Evolutionary conservation across 306 rosid genomes (phyloP), one percentile per base, ranked within the genome.

Genomic region (Sesbania bispinosa): DNA sequence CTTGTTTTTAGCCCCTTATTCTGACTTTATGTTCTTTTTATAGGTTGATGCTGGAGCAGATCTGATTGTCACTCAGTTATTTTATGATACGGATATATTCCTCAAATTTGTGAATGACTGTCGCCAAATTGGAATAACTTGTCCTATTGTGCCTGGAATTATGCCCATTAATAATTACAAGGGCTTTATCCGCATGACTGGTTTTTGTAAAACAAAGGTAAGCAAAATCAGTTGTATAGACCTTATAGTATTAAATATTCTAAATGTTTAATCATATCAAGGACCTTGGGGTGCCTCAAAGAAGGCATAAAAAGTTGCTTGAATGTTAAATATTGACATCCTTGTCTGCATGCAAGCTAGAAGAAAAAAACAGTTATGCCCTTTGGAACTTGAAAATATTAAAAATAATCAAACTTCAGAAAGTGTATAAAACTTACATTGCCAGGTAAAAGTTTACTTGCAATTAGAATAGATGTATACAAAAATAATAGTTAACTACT

Each of bases 151-250:
- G 64, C 99, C 99, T 27, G 99, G 99, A 72, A 89, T 94, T 66
- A 94, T 94, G 99, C 97, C 97, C 65, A 91, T 95, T 39, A 91
- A 95, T 79, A 95, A 95, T 81, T 95, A 95, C 85, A 95, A 86
- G 69, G 99, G 99, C 6, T 95, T 95, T 77, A 1, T 89, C 32
- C 96, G 99, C 69, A 95, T 95, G 99, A 91, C 96, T 69, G 96
- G 96, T 15, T 95, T 94, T 79, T 95, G 99, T 85, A 95, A 91
- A 88, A 91, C 99, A 16, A 95, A 81, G 97, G 97, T 91, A 82
- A 69, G 80, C 52, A 42, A 14, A 41, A 18, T 1, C 5, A 27
- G 2, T 26, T 60, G 4, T 27, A 18, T 48, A 70, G 54, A 70
- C 50, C 45, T 62, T 62, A 23, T 14, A 18, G 42, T 55, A 57